Percentiles rank a stretch among this genome's conserved stretches.
Evolutionary conservation across 768 basidiomycete genomes (phyloP).

Genomic region (Boletus patriciae): DNA sequence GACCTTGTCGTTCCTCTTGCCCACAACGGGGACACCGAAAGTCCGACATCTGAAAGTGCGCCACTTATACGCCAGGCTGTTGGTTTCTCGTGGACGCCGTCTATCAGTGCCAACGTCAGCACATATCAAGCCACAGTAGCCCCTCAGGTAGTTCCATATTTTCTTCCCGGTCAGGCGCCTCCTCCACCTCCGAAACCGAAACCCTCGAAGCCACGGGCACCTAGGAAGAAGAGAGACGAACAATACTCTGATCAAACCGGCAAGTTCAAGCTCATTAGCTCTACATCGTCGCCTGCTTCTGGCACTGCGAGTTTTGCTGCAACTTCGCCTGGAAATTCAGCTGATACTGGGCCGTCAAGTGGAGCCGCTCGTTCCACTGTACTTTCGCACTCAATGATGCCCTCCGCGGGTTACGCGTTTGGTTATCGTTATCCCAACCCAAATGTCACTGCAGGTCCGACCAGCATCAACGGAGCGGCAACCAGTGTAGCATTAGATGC

Average conservation of each 20-base stretch:
- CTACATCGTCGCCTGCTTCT: conserved; percentile 34
- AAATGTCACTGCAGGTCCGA: conserved; percentile 5
- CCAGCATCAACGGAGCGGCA: not conserved
- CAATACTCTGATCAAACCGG: conserved; percentile 48
- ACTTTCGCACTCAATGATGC: not conserved
- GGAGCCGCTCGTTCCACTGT: not conserved
- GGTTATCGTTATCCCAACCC: not conserved
- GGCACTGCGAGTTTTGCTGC: conserved; percentile 35
- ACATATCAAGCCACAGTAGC: conserved; percentile 32
- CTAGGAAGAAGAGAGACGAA: conserved; percentile 34
- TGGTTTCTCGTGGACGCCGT: conserved; percentile 45
- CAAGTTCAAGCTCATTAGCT: conserved; percentile 45
- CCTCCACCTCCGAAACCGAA: conserved; percentile 25
- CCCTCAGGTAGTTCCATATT: conserved; percentile 32
- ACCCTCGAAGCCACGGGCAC: conserved; percentile 26
- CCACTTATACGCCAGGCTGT: conserved; percentile 63
- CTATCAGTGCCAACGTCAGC: conserved; percentile 25
- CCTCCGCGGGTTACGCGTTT: conserved; percentile 1
- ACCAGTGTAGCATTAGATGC: not conserved
- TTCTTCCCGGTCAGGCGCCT: conserved; percentile 56
- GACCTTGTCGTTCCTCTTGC: conserved; percentile 40
- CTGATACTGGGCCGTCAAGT: conserved; percentile 1
- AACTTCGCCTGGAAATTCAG: conserved; percentile 25
- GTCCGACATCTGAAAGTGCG: conserved; percentile 45
- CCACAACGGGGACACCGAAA: conserved; percentile 40